Evolutionary conservation across 495 filamentous ascomycete genomes (phyloP).

Genomic region (Aspergillus sclerotiicarbonarius): DNA sequence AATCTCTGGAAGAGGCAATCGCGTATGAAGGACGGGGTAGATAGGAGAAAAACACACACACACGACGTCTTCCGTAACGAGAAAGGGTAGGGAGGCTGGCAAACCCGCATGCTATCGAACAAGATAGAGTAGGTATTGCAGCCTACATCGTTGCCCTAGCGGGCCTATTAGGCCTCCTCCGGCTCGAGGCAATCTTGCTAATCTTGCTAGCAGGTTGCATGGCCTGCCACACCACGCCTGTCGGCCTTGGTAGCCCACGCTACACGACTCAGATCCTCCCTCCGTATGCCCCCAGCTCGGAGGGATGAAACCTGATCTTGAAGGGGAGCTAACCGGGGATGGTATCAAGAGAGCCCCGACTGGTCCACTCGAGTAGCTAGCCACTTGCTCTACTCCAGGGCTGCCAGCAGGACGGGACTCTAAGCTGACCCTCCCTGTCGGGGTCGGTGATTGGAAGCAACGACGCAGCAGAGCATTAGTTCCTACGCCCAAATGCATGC

Average conservation of each 20-base stretch:
- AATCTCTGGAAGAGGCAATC: background rate
- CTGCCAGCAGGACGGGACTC: background rate
- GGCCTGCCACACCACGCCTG: background rate
- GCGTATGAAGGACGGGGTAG: background rate
- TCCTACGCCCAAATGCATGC: slow-evolving; percentile 18
- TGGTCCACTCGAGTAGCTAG: background rate
- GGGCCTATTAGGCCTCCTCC: background rate
- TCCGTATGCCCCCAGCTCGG: background rate
- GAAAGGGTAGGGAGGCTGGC: background rate
- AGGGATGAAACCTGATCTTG: background rate
- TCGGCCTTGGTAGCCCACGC: background rate
- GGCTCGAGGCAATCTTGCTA: background rate
- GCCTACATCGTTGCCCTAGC: background rate
- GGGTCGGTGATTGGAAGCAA: slow-evolving; percentile 1
- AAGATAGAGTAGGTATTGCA: background rate
- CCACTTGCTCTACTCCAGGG: background rate
- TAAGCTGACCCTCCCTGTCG: background rate
- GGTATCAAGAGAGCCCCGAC: background rate
- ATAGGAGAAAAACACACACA: slow-evolving; percentile 5
- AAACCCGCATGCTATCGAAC: background rate
- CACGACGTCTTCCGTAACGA: background rate
- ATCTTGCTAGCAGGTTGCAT: background rate
- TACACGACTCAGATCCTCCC: background rate
- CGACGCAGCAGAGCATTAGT: slow-evolving; percentile 23
- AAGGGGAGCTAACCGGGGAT: background rate